Evolutionary conservation across 345 rosid genomes (phyloP), one percentile per base, ranked within the genome.

Genomic region (Moringa oleifera): DNA sequence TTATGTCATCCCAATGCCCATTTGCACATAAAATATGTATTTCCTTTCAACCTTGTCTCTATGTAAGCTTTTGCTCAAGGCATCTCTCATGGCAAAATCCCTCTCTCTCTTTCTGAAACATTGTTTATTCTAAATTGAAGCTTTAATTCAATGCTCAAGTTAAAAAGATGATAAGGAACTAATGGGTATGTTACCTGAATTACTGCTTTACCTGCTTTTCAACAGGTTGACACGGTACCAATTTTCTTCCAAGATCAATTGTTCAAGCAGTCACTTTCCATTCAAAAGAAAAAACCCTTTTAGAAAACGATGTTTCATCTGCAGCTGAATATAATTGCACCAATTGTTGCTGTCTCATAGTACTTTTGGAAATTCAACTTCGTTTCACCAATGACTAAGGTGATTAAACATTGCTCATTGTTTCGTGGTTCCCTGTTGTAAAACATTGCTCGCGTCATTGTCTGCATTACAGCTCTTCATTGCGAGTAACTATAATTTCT

Each of bases 81-180:
- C 63, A 76, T 78, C 83, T 78, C 25, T 25, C 11, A 20, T 53
- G 54, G 81, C 72, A 76, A 75, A 45, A 50, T 4, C 4, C 46
- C 52, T 51, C 18, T 16, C 52, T 21, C 55, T 53, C 23, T 17
- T 18, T 8, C 37, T n/a, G n/a, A n/a, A 31, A 53, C 68, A 57
- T 60, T 52, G 67, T 69, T 53, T 70, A 20, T 24, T 58, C 56
- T 64, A 74, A 46, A 58, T 36, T 11, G 36, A 63, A 50, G n/a
- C n/a, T n/a, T n/a, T n/a, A n/a, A n/a, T n/a, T n/a, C n/a, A n/a
- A n/a, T n/a, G n/a, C n/a, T n/a, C n/a, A n/a, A n/a, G n/a, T n/a
- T n/a, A n/a, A n/a, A n/a, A n/a, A n/a, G n/a, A n/a, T n/a, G n/a
- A n/a, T n/a, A n/a, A n/a, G n/a, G n/a, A n/a, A n/a, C n/a, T n/a